Percentiles rank a stretch among this genome's conserved stretches.
Conservation (phyloP, 2,329 filamentous ascomycete genomes). For the Colletotrichum camelliae region DNA sequence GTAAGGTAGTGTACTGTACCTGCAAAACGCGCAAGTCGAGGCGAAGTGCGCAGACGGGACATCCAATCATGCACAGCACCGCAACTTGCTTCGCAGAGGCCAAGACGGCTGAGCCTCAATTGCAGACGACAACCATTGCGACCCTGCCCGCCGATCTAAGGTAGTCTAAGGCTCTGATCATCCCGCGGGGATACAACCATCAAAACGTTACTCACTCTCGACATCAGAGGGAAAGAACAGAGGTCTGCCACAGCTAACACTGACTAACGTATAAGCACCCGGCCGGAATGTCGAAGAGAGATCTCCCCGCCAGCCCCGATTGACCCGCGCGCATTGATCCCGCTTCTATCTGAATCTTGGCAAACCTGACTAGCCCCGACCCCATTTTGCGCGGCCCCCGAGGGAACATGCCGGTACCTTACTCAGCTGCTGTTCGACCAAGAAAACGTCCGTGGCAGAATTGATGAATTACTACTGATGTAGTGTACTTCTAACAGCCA, state of each 20-base stretch:
- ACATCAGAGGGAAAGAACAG: background rate
- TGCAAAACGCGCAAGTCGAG: background rate
- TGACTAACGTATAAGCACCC: background rate
- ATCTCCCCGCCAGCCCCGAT: background rate
- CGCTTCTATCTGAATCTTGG: background rate
- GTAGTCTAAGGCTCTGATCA: background rate
- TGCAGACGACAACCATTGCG: slow-evolving; percentile 3
- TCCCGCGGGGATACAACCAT: background rate
- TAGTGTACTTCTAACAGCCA: background rate
- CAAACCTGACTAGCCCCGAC: background rate
- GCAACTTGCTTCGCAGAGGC: background rate
- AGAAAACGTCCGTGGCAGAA: background rate
- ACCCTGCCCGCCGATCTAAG: background rate
- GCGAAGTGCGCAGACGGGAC: background rate
- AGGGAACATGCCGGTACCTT: slow-evolving; percentile 6
- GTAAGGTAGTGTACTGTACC: too few relatives aligned
- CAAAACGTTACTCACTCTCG: background rate
- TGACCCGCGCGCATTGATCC: background rate
- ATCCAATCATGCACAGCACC: background rate
- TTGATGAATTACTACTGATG: background rate
- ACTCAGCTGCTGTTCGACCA: background rate
- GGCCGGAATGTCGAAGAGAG: background rate
- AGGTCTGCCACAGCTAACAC: too few relatives aligned
- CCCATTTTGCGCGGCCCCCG: background rate
- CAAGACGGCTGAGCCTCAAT: slow-evolving; percentile 18